Conservation (phyloP, 1,284 basidiomycete species). For the Fistulinella staudtii region DNA sequence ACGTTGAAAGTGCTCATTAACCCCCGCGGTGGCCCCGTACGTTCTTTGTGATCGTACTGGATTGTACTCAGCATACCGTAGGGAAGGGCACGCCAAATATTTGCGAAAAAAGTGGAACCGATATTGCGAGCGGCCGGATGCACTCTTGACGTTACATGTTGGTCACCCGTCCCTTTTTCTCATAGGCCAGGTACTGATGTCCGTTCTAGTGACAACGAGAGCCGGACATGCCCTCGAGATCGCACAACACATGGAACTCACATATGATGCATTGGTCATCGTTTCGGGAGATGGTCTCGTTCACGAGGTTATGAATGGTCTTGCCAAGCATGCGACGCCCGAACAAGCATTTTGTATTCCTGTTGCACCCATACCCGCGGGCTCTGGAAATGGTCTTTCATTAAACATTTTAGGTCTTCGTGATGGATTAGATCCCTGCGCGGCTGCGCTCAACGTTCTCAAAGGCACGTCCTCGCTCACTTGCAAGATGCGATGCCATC, state of each 20-base stretch:
- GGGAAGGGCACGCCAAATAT: constrained; percentile 67
- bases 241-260: constrained; percentile 55
- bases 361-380: constrained; percentile 84
- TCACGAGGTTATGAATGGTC: constrained; percentile 92
- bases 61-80: constrained; percentile 31
- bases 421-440: constrained; percentile 72
- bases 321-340: constrained; percentile 71
- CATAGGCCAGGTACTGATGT: constrained; percentile 6
- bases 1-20: constrained; percentile 79
- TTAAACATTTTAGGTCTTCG: constrained; percentile 69
- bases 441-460: constrained; percentile 80
- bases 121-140: constrained; percentile 79
- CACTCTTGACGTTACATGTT: constrained; percentile 56
- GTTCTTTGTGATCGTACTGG: constrained; percentile 17
- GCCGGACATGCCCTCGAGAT: constrained; percentile 72
- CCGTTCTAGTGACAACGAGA: constrained; percentile 63
- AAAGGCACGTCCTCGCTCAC: constrained; percentile 58
- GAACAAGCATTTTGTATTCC: constrained; percentile 71
- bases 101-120: constrained; percentile 69
- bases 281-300: constrained; percentile 90
- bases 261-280: constrained; percentile 76
- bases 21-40: constrained; percentile 75
- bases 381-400: constrained; percentile 79
- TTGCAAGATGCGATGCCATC: neutral
- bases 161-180: constrained; percentile 32